Percentiles rank a stretch among this genome's conserved stretches.
Conservation (phyloP, 169 alveolate species). For the Eimeria tenella region DNA sequence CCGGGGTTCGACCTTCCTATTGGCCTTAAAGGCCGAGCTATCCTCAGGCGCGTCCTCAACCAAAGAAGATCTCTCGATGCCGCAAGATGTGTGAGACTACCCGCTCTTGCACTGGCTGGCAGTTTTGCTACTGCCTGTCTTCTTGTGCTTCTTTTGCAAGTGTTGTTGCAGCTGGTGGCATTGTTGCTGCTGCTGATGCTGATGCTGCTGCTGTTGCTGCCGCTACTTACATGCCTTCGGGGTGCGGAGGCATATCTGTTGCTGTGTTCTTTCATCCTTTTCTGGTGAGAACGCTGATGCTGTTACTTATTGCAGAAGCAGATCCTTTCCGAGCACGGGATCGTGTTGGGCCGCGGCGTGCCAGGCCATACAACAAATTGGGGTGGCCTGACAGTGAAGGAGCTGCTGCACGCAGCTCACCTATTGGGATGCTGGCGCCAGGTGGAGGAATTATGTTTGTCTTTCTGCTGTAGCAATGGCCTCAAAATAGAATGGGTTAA, state of each 20-base stretch:
- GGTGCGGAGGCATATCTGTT: not conserved
- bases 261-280: not conserved
- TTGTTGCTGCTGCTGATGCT: not conserved
- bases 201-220: slow-evolving; percentile 15
- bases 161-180: not conserved
- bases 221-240: not conserved
- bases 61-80: slow-evolving; percentile 63
- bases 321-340: slow-evolving; percentile 68
- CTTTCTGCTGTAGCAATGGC: slow-evolving; percentile 62
- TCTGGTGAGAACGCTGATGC: slow-evolving; percentile 19
- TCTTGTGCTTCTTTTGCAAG: too few relatives aligned
- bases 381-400: slow-evolving; percentile 72
- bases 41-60: slow-evolving; percentile 46
- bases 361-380: slow-evolving; percentile 76
- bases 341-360: slow-evolving; percentile 67
- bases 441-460: slow-evolving; percentile 53
- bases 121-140: not conserved
- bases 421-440: slow-evolving; percentile 66
- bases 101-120: not conserved
- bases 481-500: slow-evolving; percentile 57
- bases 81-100: slow-evolving; percentile 67
- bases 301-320: slow-evolving; percentile 44
- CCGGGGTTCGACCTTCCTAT: slow-evolving; percentile 75
- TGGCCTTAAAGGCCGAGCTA: slow-evolving; percentile 72
- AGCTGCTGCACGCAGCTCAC: slow-evolving; percentile 67